These are phyloP conservation scores for Pseudogymnoascus sp. DNA, from an alignment of 2,329 filamentous ascomycete species.

Conservation along the genomic window DNA sequence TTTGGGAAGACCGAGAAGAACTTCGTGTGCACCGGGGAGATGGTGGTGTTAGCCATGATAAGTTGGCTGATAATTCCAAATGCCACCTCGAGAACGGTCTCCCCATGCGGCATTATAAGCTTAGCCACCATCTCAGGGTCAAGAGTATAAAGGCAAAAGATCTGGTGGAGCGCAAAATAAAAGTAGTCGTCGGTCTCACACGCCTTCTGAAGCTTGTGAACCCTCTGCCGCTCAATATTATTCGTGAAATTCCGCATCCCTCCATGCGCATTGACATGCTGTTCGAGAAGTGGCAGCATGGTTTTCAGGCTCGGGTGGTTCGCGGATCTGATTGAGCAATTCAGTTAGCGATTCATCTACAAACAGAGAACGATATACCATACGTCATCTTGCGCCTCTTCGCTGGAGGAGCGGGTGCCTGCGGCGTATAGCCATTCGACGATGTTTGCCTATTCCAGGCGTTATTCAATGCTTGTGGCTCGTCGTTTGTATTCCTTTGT, in stretches of 20 bases:
- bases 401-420: background rate
- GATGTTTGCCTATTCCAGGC: background rate
- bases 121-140: slow-evolving; percentile 30
- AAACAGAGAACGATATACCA: background rate
- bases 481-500: background rate
- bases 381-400: slow-evolving; percentile 2
- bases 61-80: slow-evolving; percentile 33
- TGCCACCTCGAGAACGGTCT: slow-evolving; percentile 21
- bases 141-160: slow-evolving; percentile 50
- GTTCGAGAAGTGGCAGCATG: background rate
- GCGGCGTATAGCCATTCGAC: background rate
- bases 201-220: slow-evolving; percentile 48
- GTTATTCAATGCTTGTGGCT: background rate
- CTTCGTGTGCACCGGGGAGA: slow-evolving; percentile 32
- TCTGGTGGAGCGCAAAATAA: slow-evolving; percentile 57
- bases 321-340: background rate
- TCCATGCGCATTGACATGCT: background rate
- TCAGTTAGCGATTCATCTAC: background rate
- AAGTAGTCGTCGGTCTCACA: slow-evolving; percentile 48
- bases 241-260: background rate
- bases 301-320: background rate
- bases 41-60: slow-evolving; percentile 35
- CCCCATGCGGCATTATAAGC: slow-evolving; percentile 28
- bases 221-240: slow-evolving; percentile 36
- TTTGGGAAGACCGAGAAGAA: slow-evolving; percentile 43